phyloP scores from a whole-genome alignment of 805 yeast species.

The Saccharomycopsis sp. region DNA sequence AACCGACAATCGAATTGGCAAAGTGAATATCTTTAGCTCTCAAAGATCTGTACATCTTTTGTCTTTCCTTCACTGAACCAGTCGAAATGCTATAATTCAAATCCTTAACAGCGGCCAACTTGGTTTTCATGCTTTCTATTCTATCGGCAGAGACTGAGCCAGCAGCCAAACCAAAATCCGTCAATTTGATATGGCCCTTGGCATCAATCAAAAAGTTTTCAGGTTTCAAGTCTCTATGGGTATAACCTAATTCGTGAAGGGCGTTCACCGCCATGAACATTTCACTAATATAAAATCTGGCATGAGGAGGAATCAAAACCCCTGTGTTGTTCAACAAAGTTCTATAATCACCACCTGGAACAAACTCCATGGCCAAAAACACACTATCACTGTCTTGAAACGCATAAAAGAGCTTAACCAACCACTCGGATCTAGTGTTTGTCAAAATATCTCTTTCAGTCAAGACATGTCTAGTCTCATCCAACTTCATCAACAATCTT shows the following conservation, averaged over 20 bases:
- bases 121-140: conserved; percentile 81
- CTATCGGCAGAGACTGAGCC: conserved; percentile 90
- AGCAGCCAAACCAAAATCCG: conserved; percentile 96
- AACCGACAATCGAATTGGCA: conserved; percentile 94
- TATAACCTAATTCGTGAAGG: conserved; percentile 87
- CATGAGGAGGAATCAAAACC: conserved; percentile 85
- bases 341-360: conserved; percentile 99
- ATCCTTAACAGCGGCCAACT: conserved; percentile 63
- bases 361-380: conserved; percentile 96
- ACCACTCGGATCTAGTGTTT: conserved; percentile 94
- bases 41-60: conserved; percentile 69
- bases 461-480: conserved; percentile 90
- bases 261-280: conserved; percentile 95
- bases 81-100: conserved; percentile 54
- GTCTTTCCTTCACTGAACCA: conserved; percentile 78
- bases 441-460: conserved; percentile 96
- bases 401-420: conserved; percentile 86
- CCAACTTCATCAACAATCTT: conserved; percentile 73
- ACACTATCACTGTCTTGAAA: conserved; percentile 89
- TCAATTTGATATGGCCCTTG: conserved; percentile 83
- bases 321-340: conserved; percentile 91
- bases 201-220: conserved; percentile 87
- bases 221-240: conserved; percentile 95
- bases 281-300: conserved; percentile 88
- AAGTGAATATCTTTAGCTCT: conserved; percentile 70